These are phyloP conservation scores for Calocera viscosa DNA, from an alignment of 768 basidiomycete species.

Conservation along the genomic window DNA sequence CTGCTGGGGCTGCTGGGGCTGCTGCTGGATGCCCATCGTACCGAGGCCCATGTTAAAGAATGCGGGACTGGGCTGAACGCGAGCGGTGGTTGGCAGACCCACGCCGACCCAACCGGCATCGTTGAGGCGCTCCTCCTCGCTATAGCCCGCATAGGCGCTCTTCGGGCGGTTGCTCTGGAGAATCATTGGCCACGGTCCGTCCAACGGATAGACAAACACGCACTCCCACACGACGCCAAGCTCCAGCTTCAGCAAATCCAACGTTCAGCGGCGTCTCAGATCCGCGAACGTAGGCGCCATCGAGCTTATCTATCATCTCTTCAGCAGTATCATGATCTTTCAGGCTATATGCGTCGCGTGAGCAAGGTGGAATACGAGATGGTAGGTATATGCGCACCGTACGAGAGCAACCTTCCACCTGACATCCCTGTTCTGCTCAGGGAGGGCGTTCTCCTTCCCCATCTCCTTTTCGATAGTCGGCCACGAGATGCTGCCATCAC, in stretches of 20 bases:
- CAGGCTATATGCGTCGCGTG: conserved; percentile 34
- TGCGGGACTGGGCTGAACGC: not conserved
- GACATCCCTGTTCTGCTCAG: not conserved
- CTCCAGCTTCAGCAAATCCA: conserved; percentile 1
- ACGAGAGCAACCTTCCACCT: conserved; percentile 4
- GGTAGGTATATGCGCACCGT: conserved; percentile 4
- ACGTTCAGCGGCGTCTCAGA: not conserved
- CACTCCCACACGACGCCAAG: not conserved
- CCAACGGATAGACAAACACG: not conserved
- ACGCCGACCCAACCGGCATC: conserved; percentile 4
- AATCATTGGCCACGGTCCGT: not conserved
- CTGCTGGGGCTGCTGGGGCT: not conserved
- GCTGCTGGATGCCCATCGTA: conserved; percentile 3
- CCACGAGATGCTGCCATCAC: not conserved
- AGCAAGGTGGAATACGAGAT: not conserved
- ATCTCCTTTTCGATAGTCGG: not conserved
- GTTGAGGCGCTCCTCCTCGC: not conserved
- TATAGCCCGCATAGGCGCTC: not conserved
- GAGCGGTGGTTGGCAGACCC: not conserved
- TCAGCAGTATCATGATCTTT: conserved; percentile 61
- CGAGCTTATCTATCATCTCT: conserved; percentile 62
- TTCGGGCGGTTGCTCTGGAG: not conserved
- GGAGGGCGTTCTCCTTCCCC: conserved; percentile 46
- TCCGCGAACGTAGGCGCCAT: conserved; percentile 68
- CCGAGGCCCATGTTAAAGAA: conserved; percentile 6